Conservation (phyloP, 257 asterid species). For the Solanum arcanum region DNA sequence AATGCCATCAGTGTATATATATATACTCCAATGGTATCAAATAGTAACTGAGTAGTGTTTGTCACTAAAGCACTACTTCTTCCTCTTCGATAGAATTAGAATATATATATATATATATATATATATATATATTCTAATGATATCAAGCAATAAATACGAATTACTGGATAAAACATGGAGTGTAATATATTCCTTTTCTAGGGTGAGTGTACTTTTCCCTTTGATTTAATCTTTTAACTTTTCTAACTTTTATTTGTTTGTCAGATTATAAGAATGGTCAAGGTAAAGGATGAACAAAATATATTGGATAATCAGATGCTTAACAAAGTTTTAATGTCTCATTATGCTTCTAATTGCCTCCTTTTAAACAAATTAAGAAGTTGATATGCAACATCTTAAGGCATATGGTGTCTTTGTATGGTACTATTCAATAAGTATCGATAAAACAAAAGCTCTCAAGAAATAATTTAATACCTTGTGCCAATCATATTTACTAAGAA, state of each 20-base stretch:
- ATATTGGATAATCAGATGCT: background rate
- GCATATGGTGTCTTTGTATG: background rate
- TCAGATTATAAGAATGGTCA: background rate
- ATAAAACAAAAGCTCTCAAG: background rate
- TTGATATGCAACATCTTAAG: background rate
- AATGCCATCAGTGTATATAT: too few species aligned
- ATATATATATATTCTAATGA: too few species aligned
- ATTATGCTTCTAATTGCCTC: background rate
- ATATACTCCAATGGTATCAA: too few species aligned
- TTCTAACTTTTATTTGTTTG: background rate
- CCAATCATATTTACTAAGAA: background rate
- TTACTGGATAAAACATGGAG: too few species aligned
- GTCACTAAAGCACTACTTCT: too few species aligned
- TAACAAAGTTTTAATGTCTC: background rate
- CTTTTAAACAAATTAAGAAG: background rate
- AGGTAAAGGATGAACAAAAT: background rate
- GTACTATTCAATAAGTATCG: background rate
- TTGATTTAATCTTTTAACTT: background rate
- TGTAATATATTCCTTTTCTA: too few species aligned
- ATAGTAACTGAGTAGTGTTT: too few species aligned
- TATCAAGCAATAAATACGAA: too few species aligned
- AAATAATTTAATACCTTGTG: background rate
- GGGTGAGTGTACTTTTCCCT: too few species aligned
- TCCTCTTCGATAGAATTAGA: too few species aligned
- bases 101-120: too few species aligned